Conservation (phyloP, 1,284 basidiomycete genomes). For the Pholiota adiposa region DNA sequence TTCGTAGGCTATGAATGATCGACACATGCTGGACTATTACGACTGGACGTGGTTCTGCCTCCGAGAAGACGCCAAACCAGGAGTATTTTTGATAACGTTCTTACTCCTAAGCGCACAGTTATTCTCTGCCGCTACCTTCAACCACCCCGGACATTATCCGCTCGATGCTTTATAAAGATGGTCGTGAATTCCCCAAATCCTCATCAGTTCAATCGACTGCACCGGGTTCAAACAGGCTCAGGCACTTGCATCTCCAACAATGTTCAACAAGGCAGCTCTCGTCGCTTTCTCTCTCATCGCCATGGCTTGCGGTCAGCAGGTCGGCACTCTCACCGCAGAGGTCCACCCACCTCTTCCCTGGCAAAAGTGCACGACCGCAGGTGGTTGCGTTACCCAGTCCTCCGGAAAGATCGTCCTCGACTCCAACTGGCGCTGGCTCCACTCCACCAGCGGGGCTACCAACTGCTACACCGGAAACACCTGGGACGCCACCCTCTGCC, state of each 20-base stretch:
- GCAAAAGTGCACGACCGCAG: conserved; percentile 19
- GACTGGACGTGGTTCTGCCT: conserved; percentile 1
- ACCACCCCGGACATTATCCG: conserved; percentile 26
- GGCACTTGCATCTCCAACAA: conserved; percentile 18
- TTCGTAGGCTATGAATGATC: conserved; percentile 5
- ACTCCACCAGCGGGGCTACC: conserved; percentile 17
- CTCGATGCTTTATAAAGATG: conserved; percentile 20
- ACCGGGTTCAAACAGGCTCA: conserved; percentile 19
- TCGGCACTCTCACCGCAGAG: conserved; percentile 23
- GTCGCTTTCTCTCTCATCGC: conserved; percentile 22
- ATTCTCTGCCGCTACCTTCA: neutral
- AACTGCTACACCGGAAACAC: conserved; percentile 28
- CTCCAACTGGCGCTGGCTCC: conserved; percentile 27
- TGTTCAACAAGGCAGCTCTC: conserved; percentile 25
- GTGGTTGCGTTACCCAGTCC: conserved; percentile 19
- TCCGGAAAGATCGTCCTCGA: conserved; percentile 22
- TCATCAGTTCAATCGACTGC: conserved; percentile 23
- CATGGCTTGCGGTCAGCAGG: conserved; percentile 22
- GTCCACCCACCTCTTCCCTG: conserved; percentile 22
- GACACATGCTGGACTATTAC: neutral
- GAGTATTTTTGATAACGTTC: conserved; percentile 4
- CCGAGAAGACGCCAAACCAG: conserved; percentile 19
- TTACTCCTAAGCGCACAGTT: neutral
- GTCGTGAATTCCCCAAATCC: conserved; percentile 1
- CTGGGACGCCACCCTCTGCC: conserved; percentile 24